A percentile compares a stretch with the other conserved stretches of the same genome.
Conservation (phyloP, 1,139 yeast genomes). For the Tardiomyces depauwii region DNA sequence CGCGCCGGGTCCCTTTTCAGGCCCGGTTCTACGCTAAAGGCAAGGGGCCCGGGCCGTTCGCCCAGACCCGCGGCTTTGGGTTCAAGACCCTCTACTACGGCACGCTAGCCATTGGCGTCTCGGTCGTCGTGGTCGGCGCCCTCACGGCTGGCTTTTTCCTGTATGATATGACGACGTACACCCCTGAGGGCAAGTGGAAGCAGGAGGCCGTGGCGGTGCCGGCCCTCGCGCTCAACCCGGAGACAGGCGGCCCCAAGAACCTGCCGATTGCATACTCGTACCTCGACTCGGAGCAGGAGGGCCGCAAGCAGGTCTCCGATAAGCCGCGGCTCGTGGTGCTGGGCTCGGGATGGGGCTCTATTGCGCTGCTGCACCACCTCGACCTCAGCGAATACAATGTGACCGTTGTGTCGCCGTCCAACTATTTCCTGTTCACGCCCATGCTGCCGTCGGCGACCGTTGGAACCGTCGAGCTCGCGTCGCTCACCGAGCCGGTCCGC, state of each 20-base stretch:
- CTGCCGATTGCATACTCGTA: constrained; percentile 43
- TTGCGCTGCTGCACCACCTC: constrained; percentile 29
- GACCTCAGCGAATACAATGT: constrained; percentile 42
- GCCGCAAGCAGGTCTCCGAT: constrained; percentile 22
- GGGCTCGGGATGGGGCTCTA: constrained; percentile 53
- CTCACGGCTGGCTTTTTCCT: constrained; percentile 31
- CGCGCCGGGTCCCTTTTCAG: too few species aligned
- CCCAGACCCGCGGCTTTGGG: too few species aligned
- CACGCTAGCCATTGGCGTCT: not conserved
- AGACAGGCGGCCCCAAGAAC: constrained; percentile 56
- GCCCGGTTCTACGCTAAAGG: too few species aligned
- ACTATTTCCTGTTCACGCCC: constrained; percentile 49
- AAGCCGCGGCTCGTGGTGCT: constrained; percentile 45
- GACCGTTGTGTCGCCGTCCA: constrained; percentile 50
- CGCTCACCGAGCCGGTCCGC: constrained; percentile 49
- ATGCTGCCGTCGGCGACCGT: constrained; percentile 51
- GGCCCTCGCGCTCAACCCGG: constrained; percentile 39
- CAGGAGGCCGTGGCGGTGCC: constrained; percentile 34
- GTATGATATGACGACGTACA: constrained; percentile 51
- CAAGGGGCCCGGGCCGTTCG: too few species aligned
- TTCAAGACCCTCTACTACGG: not conserved
- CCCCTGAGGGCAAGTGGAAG: constrained; percentile 25
- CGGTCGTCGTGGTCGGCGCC: not conserved
- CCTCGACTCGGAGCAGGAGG: constrained; percentile 42
- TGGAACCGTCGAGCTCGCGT: constrained; percentile 41